These are phyloP conservation scores for Ogataea trehaloabstinens DNA, from an alignment of 805 yeast species.

Conservation along the genomic window DNA sequence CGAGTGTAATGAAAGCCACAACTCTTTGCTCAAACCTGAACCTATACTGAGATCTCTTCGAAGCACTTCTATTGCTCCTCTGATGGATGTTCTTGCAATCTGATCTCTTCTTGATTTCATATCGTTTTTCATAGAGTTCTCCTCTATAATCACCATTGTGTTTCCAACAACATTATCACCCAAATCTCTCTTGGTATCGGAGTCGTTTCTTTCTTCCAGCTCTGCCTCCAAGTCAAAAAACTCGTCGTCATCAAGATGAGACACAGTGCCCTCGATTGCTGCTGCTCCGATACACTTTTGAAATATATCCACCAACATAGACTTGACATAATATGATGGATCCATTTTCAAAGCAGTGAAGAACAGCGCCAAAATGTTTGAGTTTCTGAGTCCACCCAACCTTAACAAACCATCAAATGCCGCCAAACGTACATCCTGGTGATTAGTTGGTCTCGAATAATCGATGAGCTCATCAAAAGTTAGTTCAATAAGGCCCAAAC, in stretches of 20 bases:
- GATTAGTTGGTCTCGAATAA: slow-evolving; percentile 46
- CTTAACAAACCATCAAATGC: slow-evolving; percentile 70
- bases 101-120: slow-evolving; percentile 59
- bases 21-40: slow-evolving; percentile 49
- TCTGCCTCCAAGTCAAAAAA: slow-evolving; percentile 26
- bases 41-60: slow-evolving; percentile 59
- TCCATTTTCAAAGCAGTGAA: slow-evolving; percentile 58
- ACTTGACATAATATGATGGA: slow-evolving; percentile 49
- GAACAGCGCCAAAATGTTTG: slow-evolving; percentile 56
- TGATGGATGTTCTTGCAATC: slow-evolving; percentile 59
- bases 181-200: background rate
- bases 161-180: slow-evolving; percentile 16
- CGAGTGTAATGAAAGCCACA: slow-evolving; percentile 73
- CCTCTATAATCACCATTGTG: slow-evolving; percentile 56
- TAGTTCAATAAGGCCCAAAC: slow-evolving; percentile 50
- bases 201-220: slow-evolving; percentile 4
- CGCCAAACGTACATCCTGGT: slow-evolving; percentile 54
- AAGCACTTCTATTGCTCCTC: slow-evolving; percentile 64
- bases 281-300: slow-evolving; percentile 57
- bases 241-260: slow-evolving; percentile 65
- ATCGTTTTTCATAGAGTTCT: slow-evolving; percentile 38
- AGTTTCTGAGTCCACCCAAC: slow-evolving; percentile 76
- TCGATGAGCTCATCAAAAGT: slow-evolving; percentile 54
- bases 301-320: slow-evolving; percentile 47
- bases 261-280: slow-evolving; percentile 61